Evolutionary conservation across 129 eudicot genomes (phyloP).

Genomic region (Silybum marianum): DNA sequence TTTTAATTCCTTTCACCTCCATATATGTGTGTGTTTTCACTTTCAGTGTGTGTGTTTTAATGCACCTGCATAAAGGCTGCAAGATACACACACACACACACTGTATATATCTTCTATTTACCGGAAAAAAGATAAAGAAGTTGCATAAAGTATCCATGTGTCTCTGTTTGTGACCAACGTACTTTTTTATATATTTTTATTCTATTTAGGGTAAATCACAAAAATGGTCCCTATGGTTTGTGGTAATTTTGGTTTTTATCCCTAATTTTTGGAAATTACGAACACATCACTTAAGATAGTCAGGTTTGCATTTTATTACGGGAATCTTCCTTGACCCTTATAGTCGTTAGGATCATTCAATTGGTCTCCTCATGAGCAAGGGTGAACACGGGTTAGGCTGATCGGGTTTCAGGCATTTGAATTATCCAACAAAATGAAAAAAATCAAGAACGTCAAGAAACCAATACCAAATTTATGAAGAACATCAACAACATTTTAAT

Average conservation of each 20-base stretch:
- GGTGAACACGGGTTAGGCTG: background rate
- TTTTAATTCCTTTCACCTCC: conserved; percentile 29
- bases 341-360: background rate
- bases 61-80: conserved; percentile 40
- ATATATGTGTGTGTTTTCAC: conserved; percentile 14
- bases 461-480: background rate
- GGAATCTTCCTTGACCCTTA: background rate
- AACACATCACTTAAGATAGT: too few relatives aligned
- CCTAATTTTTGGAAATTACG: background rate
- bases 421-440: background rate
- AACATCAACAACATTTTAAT: background rate
- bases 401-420: background rate
- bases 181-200: background rate
- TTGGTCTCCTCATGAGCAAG: background rate
- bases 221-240: background rate
- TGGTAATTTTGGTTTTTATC: background rate
- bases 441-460: background rate
- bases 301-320: background rate
- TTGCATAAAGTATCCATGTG: conserved; percentile 25
- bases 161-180: conserved; percentile 24
- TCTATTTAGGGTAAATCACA: background rate
- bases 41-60: conserved; percentile 29
- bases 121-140: conserved; percentile 22
- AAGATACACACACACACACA: conserved; percentile 35
- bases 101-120: conserved; percentile 24